Evolutionary conservation across 2,329 filamentous ascomycete genomes (phyloP).

Genomic region (Colletotrichum tamarilloi): DNA sequence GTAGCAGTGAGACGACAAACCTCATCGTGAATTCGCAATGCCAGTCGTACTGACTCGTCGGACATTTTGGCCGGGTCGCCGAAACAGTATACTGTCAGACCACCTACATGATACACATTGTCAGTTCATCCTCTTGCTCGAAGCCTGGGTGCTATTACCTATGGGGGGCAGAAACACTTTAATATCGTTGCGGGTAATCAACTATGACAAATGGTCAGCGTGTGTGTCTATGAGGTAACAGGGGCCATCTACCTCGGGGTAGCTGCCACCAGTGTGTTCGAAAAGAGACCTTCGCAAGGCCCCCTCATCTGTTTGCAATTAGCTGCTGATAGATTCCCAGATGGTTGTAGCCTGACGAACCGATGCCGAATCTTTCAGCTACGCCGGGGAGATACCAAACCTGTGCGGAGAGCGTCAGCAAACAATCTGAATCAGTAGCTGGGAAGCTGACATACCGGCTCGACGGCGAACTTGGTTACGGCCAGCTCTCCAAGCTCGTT

Average conservation of each 20-base stretch:
- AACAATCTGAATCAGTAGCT: slow-evolving; percentile 11
- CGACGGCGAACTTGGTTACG: slow-evolving; percentile 96
- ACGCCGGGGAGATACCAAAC: slow-evolving; percentile 88
- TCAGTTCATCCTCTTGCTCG: not conserved
- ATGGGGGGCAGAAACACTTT: slow-evolving; percentile 97
- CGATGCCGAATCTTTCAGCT: slow-evolving; percentile 92
- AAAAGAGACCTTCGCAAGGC: slow-evolving; percentile 88
- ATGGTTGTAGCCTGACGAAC: slow-evolving; percentile 53
- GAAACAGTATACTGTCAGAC: slow-evolving; percentile 96
- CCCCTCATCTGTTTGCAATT: slow-evolving; percentile 74
- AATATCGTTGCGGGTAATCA: slow-evolving; percentile 94
- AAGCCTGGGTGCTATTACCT: slow-evolving; percentile 55
- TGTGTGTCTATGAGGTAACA: not conserved
- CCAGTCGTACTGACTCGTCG: slow-evolving; percentile 82
- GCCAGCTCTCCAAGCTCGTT: slow-evolving; percentile 88
- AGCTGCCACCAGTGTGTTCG: slow-evolving; percentile 95
- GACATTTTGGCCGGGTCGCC: slow-evolving; percentile 95
- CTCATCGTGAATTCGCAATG: slow-evolving; percentile 82
- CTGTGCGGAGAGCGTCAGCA: slow-evolving; percentile 41
- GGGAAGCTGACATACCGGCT: slow-evolving; percentile 75
- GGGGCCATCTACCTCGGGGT: slow-evolving; percentile 74
- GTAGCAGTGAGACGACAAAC: slow-evolving; percentile 46
- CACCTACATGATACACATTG: slow-evolving; percentile 60
- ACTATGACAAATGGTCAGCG: slow-evolving; percentile 50
- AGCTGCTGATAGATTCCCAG: slow-evolving; percentile 34